Base-by-base conservation (phyloP, 2,329 filamentous ascomycete species). In the Sporothrix sp. region DNA sequence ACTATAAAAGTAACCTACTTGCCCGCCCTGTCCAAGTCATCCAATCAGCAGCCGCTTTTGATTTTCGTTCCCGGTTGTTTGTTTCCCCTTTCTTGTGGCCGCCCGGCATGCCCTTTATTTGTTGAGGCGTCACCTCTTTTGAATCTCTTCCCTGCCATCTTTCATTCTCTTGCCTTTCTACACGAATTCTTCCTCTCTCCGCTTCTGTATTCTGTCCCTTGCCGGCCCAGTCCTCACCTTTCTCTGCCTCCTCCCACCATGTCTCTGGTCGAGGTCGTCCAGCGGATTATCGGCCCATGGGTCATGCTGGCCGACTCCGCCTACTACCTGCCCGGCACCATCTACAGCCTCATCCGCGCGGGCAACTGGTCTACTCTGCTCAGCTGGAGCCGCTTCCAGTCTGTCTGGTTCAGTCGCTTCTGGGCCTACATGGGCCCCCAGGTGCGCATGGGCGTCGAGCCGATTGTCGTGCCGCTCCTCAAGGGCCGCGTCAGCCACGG, bases 341-440 rank as follows among this genome's bases (percentile, higher is more conserved):
- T 82, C 44, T 30, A 65, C 32, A 54, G 61, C 11, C 66, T 81
- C 30, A 13, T 75, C 40, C 56, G 58, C 27, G 56, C 60, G 8
- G 55, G 60, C 40, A 58, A 70, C 42, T 62, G 65, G 50, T 30
- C 53, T 50, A 62, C 67, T 5, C 64, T 78, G 16, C 45, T 74
- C 39, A 71, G 68, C 16, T 67, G 64, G 1, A 60, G 64, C 2
- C 60, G 60, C 20, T 66, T 80, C 49, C 67, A 64, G 36, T 63
- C 68, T 2, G 69, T 65, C 55, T 82, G 80, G 75, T 85, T 85
- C 64, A 71, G 71, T 48, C 64, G 65, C 36, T 83, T 85, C 65
- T 85, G 81, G 81, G 63, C 64, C 30, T 67, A 42, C 30, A 45
- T 45, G 43, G 43, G 43, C 23, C 43, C 50, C 69, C 71, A 39